Evolutionary conservation across 2,329 filamentous ascomycete species (phyloP).

Genomic region (Fusarium neocosmosporiellum): DNA sequence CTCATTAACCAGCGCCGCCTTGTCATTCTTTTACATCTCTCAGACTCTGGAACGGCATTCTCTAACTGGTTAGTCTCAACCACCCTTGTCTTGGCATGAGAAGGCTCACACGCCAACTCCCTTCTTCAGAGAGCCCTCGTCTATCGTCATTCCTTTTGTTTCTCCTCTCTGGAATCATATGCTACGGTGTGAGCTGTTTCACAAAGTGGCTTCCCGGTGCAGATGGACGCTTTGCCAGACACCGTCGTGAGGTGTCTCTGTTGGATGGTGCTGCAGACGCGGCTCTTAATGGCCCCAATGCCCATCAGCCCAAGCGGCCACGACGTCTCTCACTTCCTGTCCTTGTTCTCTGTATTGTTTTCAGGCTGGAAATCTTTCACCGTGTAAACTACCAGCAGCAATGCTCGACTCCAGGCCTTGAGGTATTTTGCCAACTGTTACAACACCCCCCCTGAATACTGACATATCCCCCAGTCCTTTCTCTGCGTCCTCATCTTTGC

Average conservation of each 20-base stretch:
- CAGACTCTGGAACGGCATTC: slow-evolving; percentile 60
- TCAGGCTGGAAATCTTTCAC: slow-evolving; percentile 62
- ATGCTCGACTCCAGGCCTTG: slow-evolving; percentile 62
- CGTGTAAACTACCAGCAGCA: slow-evolving; percentile 60
- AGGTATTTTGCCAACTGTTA: slow-evolving; percentile 49
- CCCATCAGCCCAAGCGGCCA: slow-evolving; percentile 57
- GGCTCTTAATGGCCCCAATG: slow-evolving; percentile 49
- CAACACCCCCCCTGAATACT: not conserved
- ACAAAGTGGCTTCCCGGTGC: slow-evolving; percentile 60
- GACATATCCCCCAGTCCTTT: slow-evolving; percentile 54
- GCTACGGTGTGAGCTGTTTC: slow-evolving; percentile 55
- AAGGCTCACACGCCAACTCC: slow-evolving; percentile 19
- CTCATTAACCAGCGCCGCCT: slow-evolving; percentile 52
- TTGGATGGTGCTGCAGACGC: slow-evolving; percentile 38
- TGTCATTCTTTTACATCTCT: slow-evolving; percentile 61
- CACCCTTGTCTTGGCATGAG: not conserved
- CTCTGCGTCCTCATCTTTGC: slow-evolving; percentile 57
- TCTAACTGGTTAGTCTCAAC: slow-evolving; percentile 55
- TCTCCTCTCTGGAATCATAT: slow-evolving; percentile 56
- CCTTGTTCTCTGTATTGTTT: slow-evolving; percentile 57
- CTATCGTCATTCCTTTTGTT: slow-evolving; percentile 61
- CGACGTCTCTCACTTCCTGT: slow-evolving; percentile 58
- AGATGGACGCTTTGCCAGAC: slow-evolving; percentile 58
- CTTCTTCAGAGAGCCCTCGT: slow-evolving; percentile 57
- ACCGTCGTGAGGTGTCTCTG: slow-evolving; percentile 31